Evolutionary conservation across 768 basidiomycete species (phyloP).

Genomic region (Termitomyces eurrhizus): DNA sequence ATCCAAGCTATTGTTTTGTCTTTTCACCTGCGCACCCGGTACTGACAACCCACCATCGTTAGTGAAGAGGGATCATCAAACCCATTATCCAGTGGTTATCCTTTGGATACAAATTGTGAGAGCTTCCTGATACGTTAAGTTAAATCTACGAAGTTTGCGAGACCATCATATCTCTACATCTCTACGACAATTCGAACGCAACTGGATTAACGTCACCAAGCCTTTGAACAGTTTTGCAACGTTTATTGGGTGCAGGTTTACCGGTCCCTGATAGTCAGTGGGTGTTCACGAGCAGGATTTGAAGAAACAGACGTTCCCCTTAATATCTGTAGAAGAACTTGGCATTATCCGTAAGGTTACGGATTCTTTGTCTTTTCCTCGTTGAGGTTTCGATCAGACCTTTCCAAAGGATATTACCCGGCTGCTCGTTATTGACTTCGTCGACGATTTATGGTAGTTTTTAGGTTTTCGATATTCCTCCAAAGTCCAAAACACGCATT

Average conservation of each 20-base stretch:
- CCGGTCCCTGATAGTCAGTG: no score
- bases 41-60: no score
- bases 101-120: not conserved
- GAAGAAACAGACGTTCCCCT: not conserved
- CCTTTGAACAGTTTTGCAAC: no score
- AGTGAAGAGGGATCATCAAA: no score
- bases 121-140: not conserved
- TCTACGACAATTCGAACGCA: no score
- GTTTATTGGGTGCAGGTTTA: no score
- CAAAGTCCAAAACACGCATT: not conserved
- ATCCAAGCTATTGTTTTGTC: no score
- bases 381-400: no score
- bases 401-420: not conserved
- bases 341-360: not conserved
- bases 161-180: not conserved
- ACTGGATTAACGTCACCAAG: no score
- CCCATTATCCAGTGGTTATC: not conserved
- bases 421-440: not conserved
- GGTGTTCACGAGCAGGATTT: not conserved
- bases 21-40: no score
- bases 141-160: not conserved
- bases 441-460: not conserved
- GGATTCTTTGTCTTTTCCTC: not conserved
- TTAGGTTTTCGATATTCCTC: no score
- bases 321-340: not conserved